A percentile compares a stretch with the other conserved stretches of the same genome.
Evolutionary conservation across 2,329 filamentous ascomycete genomes (phyloP).

Genomic region (Ceratocystis albifundus): DNA sequence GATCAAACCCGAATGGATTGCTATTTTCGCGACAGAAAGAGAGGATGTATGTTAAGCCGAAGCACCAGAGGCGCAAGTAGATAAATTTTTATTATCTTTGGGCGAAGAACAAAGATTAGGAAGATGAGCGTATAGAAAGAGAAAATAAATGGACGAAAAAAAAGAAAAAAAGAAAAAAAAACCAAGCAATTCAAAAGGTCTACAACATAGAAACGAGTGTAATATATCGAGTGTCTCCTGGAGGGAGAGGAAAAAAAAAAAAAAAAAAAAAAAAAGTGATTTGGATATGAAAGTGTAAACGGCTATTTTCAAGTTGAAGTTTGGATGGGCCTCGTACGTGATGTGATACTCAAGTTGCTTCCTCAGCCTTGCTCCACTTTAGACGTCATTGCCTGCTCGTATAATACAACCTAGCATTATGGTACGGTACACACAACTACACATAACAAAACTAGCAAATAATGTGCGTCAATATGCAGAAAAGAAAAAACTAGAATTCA

Average conservation of each 20-base stretch:
- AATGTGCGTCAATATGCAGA: background rate
- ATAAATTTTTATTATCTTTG: background rate
- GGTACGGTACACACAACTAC: background rate
- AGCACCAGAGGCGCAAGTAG: conserved; percentile 10
- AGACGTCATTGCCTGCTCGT: conserved; percentile 8
- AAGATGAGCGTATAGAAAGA: background rate
- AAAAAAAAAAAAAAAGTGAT: background rate
- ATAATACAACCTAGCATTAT: background rate
- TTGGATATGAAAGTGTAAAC: background rate
- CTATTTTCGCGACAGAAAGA: background rate
- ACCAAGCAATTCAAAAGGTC: background rate
- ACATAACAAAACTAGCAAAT: background rate
- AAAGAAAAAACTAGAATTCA: background rate
- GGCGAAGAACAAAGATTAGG: background rate
- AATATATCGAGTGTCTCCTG: background rate
- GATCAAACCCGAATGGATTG: background rate
- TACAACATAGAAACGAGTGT: background rate
- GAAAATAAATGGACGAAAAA: background rate
- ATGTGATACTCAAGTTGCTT: background rate
- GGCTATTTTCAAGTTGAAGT: background rate
- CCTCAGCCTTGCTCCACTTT: conserved; percentile 14
- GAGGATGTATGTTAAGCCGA: background rate
- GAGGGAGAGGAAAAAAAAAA: too few relatives aligned
- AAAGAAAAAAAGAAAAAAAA: conserved; percentile 2
- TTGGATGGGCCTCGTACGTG: background rate